Conservation (phyloP, 139 green algal species). For the Gonium pectorale region DNA sequence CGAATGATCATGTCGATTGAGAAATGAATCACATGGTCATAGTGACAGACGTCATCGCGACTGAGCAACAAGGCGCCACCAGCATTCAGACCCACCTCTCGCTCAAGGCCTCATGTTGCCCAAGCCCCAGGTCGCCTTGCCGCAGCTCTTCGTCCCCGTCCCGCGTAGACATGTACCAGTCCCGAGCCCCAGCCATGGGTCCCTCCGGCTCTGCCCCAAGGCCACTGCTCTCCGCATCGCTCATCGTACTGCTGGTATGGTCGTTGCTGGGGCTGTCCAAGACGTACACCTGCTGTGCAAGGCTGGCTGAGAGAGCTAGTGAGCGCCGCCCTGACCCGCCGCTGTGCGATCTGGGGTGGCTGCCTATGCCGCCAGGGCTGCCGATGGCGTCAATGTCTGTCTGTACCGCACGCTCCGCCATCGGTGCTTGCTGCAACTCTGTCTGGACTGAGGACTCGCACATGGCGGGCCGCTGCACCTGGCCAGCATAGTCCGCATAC, state of each 20-base stretch:
- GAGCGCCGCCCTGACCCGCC: too few relatives aligned
- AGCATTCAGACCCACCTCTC: too few relatives aligned
- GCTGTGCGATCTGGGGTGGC: not conserved
- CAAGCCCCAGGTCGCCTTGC: too few relatives aligned
- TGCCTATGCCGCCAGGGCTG: not conserved
- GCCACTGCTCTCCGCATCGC: too few relatives aligned
- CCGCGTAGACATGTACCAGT: constrained; percentile 5
- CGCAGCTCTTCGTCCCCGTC: not conserved
- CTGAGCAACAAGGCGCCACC: too few relatives aligned
- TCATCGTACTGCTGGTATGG: too few relatives aligned
- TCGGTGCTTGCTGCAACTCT: not conserved
- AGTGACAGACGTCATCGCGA: too few relatives aligned
- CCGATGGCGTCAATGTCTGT: not conserved
- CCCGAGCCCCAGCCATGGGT: not conserved
- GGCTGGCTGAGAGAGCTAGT: too few relatives aligned
- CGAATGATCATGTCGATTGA: too few relatives aligned
- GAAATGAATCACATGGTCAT: too few relatives aligned
- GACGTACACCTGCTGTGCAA: not conserved
- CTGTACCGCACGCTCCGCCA: not conserved
- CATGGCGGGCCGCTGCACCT: not conserved
- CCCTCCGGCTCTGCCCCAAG: not conserved
- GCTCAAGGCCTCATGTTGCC: too few relatives aligned
- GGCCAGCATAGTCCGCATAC: too few relatives aligned
- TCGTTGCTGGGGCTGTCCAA: not conserved
- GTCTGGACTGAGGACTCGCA: constrained; percentile 20